These are phyloP conservation scores for Elaeis guineensis DNA, from an alignment of 176 grass and related monocot species.

Conservation along the genomic window DNA sequence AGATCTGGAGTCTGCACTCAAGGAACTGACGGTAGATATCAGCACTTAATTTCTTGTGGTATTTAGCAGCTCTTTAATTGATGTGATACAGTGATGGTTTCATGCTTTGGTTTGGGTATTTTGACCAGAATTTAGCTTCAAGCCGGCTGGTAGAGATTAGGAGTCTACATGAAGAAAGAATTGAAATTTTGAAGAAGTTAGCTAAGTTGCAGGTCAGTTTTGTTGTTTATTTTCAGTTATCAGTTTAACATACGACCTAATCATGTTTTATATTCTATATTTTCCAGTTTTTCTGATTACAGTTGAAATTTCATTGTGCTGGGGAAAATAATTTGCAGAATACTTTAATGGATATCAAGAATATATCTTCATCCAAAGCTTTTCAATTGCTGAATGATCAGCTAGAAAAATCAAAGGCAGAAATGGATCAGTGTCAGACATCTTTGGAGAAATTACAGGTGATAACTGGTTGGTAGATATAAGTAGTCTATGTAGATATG, in stretches of 20 bases:
- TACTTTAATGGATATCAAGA: slow-evolving; percentile 74
- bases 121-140: slow-evolving; percentile 51
- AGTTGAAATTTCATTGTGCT: too few relatives aligned
- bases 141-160: slow-evolving; percentile 65
- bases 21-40: slow-evolving; percentile 63
- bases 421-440: slow-evolving; percentile 43
- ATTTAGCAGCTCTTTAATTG: too few relatives aligned
- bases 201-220: slow-evolving; percentile 62
- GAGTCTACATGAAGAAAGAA: slow-evolving; percentile 81
- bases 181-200: slow-evolving; percentile 77
- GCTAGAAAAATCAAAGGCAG: slow-evolving; percentile 54
- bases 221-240: not conserved
- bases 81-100: not conserved
- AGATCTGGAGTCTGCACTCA: slow-evolving; percentile 66
- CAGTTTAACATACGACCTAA: too few relatives aligned
- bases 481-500: slow-evolving; percentile 15
- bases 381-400: slow-evolving; percentile 61
- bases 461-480: slow-evolving; percentile 51
- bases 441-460: slow-evolving; percentile 98
- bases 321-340: slow-evolving; percentile 40
- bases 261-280: too few relatives aligned
- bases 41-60: not conserved
- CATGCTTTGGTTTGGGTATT: slow-evolving; percentile 17
- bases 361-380: slow-evolving; percentile 65
- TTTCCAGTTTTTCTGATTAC: too few relatives aligned